These are phyloP conservation scores for Astraeus odoratus DNA, from an alignment of 768 basidiomycete genomes.

Conservation along the genomic window DNA sequence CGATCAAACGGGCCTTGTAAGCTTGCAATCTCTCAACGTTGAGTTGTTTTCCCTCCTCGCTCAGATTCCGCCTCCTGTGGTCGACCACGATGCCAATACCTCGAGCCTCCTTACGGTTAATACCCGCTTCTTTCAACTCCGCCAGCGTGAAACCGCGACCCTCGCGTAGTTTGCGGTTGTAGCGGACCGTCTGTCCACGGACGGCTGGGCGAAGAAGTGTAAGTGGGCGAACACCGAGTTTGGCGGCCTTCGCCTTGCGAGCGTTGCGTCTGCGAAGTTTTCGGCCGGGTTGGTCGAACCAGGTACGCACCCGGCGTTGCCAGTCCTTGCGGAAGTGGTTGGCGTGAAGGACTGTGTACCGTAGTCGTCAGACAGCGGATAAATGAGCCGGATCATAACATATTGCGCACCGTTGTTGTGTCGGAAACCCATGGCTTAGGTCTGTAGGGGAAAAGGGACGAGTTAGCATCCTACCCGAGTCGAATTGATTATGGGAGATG, in stretches of 20 bases:
- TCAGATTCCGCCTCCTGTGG: conserved; percentile 92
- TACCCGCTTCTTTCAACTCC: conserved; percentile 94
- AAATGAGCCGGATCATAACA: conserved; percentile 18
- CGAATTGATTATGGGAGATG: neutral
- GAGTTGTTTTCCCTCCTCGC: conserved; percentile 92
- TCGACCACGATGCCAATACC: conserved; percentile 94
- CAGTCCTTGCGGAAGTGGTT: conserved; percentile 99
- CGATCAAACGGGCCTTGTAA: conserved; percentile 88
- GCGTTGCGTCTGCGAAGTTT: conserved; percentile 93
- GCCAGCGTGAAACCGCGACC: conserved; percentile 93
- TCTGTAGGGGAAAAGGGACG: conserved; percentile 13
- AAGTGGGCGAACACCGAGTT: conserved; percentile 88
- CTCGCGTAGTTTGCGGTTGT: conserved; percentile 96
- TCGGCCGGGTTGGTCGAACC: conserved; percentile 99
- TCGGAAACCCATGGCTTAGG: conserved; percentile 29
- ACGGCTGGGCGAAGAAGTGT: conserved; percentile 94
- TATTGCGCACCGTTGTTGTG: conserved; percentile 28
- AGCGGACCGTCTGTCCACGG: conserved; percentile 91
- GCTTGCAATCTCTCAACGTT: conserved; percentile 92
- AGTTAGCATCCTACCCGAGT: conserved; percentile 9
- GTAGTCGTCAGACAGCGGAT: neutral
- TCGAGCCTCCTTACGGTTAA: conserved; percentile 88
- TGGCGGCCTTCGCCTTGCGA: conserved; percentile 84
- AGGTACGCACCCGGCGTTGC: conserved; percentile 93
- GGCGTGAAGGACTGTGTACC: conserved; percentile 76